Base-by-base conservation (phyloP, 768 basidiomycete species). In the Phanerodontia chrysosporium region DNA sequence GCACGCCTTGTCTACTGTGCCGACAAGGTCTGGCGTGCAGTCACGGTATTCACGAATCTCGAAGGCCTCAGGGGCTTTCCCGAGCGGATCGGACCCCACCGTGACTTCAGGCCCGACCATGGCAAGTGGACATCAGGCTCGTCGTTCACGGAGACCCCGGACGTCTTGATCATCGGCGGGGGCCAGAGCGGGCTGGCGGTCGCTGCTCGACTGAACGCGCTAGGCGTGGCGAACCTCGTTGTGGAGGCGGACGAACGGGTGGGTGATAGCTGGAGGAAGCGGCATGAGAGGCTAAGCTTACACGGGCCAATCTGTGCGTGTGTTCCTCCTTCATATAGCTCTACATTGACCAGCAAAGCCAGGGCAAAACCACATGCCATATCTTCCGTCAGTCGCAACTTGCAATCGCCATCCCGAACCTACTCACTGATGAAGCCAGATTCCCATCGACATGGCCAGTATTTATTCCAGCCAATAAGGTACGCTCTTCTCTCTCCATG, bases 281-380 rank as follows among this genome's bases (percentile, higher is more conserved):
- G 89, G 36, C 90, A 90, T 66, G 81, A 87, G 58, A 79, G 83
- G 7, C 70, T 89, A 36, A 86, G 83, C 49, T 70, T 89, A 25
- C 87, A 90, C 65, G 83, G 86, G 67, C 80, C 84, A 21, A 82
- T 86, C 57, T 87, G 85, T 85, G 64, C 74, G 84, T 85, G 64
- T 74, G 84, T 77, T 27, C 13, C 45, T n/a, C 12, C 27, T 32
- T 30, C 49, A 32, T 39, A 10, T 46, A 36, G 18, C n/a, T 10
- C 49, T 61, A 29, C 35, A 10, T 35, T 35, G 45, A 45, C 21
- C 8, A 13, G 7, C 48, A 29, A 5, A 12, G 32, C 21, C 35
- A 78, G 76, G 77, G 76, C 75, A 75, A 49, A 74, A 78, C 57
- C 76, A 82, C 59, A 72, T 83, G 64, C 79, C 81, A 3, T 78